Percentiles rank a stretch among this genome's conserved stretches.
Evolutionary conservation across 2,329 filamentous ascomycete species (phyloP).

Genomic region (Fusarium brachygibbosum): DNA sequence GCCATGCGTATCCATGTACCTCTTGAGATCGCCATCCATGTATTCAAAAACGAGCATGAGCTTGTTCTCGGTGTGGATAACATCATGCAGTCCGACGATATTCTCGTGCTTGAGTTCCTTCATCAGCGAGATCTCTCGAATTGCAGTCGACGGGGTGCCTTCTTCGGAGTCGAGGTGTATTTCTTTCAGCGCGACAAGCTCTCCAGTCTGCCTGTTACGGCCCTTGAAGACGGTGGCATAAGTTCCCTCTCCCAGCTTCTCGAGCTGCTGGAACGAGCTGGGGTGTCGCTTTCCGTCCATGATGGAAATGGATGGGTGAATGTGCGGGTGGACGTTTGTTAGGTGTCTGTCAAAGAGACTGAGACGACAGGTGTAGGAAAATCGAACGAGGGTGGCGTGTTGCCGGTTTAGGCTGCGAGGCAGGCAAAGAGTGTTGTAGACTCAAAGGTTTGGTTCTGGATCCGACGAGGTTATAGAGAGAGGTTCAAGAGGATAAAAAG

Average conservation of each 20-base stretch:
- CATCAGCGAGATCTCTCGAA: constrained; percentile 98
- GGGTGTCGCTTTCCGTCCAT: constrained; percentile 97
- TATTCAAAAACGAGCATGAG: constrained; percentile 99
- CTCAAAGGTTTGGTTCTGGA: not conserved
- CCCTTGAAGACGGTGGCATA: constrained; percentile 99
- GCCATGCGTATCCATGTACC: constrained; percentile 96
- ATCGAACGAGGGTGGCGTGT: constrained; percentile 35
- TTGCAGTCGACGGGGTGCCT: constrained; percentile 95
- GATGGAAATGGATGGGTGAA: constrained; percentile 35
- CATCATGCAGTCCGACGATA: constrained; percentile 96
- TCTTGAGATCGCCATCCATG: constrained; percentile 98
- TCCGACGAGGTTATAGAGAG: not conserved
- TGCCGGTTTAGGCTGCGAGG: constrained; percentile 16
- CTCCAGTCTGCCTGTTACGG: constrained; percentile 94
- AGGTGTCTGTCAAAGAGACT: constrained; percentile 11
- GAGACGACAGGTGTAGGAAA: constrained; percentile 17
- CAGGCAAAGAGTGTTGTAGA: constrained; percentile 4
- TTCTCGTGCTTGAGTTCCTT: constrained; percentile 99
- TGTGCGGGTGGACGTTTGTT: constrained; percentile 8
- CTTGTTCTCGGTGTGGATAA: constrained; percentile 99
- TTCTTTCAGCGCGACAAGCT: constrained; percentile 96
- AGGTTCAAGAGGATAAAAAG: constrained; percentile 9
- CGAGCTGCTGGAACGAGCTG: constrained; percentile 98
- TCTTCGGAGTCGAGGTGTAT: constrained; percentile 99
- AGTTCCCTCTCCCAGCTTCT: constrained; percentile 98